Conservation (phyloP, 768 basidiomycete genomes). For the Lentinula aciculospora region DNA sequence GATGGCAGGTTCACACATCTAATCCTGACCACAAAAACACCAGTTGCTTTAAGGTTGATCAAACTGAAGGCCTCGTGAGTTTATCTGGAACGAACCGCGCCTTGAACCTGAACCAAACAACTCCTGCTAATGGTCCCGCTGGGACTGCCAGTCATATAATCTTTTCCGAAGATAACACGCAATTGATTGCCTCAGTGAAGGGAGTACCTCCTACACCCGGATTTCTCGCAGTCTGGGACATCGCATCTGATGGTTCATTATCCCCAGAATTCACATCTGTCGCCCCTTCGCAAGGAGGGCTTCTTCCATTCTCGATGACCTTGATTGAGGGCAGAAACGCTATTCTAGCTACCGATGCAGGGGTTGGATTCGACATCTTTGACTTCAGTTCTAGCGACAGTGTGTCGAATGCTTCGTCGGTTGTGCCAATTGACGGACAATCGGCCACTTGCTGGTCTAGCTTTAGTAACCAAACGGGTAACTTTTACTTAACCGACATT, state of each 20-base stretch:
- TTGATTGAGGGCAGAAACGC: conserved; percentile 33
- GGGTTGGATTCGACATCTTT: conserved; percentile 32
- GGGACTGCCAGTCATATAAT: conserved; percentile 35
- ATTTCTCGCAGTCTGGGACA: conserved; percentile 46
- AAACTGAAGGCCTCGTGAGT: conserved; percentile 30
- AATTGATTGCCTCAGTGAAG: conserved; percentile 44
- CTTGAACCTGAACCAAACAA: conserved; percentile 43
- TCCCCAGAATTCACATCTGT: conserved; percentile 32
- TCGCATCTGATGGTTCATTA: conserved; percentile 37
- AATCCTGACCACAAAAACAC: neutral
- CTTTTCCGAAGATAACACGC: conserved; percentile 38
- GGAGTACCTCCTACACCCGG: conserved; percentile 41
- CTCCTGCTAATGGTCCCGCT: conserved; percentile 42
- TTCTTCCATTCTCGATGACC: conserved; percentile 46
- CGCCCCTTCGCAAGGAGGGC: conserved; percentile 31
- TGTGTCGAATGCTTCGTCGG: conserved; percentile 19
- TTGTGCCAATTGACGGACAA: conserved; percentile 29
- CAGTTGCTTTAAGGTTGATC: conserved; percentile 41
- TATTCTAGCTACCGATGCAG: conserved; percentile 34
- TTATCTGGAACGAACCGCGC: conserved; percentile 35
- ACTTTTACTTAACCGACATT: conserved; percentile 41
- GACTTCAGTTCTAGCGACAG: conserved; percentile 24
- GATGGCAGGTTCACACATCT: neutral
- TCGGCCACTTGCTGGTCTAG: conserved; percentile 37
- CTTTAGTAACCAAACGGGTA: conserved; percentile 34